A percentile compares a stretch with the other conserved stretches of the same genome.
phyloP scores from a whole-genome alignment of 208 protist genomes.

The Trypanosoma cruzi region DNA sequence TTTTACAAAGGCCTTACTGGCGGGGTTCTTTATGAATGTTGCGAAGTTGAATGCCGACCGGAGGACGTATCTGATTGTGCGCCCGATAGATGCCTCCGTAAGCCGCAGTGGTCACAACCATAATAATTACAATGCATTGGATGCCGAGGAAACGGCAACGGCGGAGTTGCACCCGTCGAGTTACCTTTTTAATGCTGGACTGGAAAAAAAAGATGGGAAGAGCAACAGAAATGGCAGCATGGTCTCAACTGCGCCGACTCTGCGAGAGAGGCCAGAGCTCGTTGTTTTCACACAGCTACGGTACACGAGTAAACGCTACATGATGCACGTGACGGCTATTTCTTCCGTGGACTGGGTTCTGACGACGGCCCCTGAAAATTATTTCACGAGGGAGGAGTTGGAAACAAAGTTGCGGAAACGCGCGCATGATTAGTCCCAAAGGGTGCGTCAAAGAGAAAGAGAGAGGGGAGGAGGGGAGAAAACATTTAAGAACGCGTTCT shows the following conservation, averaged over 20 bases:
- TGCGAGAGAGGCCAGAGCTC: constrained; percentile 64
- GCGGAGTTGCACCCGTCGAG: constrained; percentile 85
- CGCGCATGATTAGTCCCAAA: constrained; percentile 28
- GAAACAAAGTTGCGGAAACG: constrained; percentile 74
- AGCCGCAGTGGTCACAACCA: constrained; percentile 12
- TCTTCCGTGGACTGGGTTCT: constrained; percentile 65
- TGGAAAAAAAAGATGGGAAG: constrained; percentile 14
- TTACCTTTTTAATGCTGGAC: constrained; percentile 63
- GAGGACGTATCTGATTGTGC: constrained; percentile 72
- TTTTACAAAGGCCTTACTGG: constrained; percentile 75
- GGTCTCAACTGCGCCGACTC: constrained; percentile 21
- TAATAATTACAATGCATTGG: background rate
- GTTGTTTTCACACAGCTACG: constrained; percentile 89
- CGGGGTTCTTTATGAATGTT: constrained; percentile 93
- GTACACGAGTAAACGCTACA: constrained; percentile 83
- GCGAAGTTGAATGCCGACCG: constrained; percentile 78
- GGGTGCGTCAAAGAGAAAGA: background rate
- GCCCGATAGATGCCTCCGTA: constrained; percentile 61
- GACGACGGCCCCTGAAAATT: constrained; percentile 73
- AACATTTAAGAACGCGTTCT: background rate
- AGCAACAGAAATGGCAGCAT: background rate
- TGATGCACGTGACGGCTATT: constrained; percentile 89
- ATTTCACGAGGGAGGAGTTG: constrained; percentile 80
- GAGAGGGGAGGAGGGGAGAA: background rate
- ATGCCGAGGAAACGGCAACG: constrained; percentile 26